Evolutionary conservation across 805 yeast species (phyloP).

Genomic region (Wickerhamomyces subpelliculosus): DNA sequence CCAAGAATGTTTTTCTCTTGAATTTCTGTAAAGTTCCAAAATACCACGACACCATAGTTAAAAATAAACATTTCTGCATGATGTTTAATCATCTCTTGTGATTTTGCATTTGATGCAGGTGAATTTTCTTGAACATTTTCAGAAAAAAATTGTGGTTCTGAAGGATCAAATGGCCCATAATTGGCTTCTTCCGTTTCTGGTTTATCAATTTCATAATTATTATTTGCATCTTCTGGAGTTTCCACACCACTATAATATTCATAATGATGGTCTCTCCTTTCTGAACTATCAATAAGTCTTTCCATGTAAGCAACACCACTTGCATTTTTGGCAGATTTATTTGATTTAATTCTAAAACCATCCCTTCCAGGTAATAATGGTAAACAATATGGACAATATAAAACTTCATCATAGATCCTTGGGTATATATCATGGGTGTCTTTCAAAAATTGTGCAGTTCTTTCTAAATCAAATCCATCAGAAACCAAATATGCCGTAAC

Average conservation of each 20-base stretch:
- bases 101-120: slow-evolving; percentile 10
- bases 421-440: slow-evolving; percentile 79
- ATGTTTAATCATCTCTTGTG: slow-evolving; percentile 21
- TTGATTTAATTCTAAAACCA: slow-evolving; percentile 70
- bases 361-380: slow-evolving; percentile 83
- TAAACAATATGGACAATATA: slow-evolving; percentile 81
- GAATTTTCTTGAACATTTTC: slow-evolving; percentile 24
- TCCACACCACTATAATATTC: slow-evolving; percentile 81
- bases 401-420: slow-evolving; percentile 84
- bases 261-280: slow-evolving; percentile 84
- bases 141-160: slow-evolving; percentile 88
- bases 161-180: slow-evolving; percentile 70
- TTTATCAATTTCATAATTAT: slow-evolving; percentile 30
- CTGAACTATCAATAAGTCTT: slow-evolving; percentile 68
- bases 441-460: slow-evolving; percentile 57
- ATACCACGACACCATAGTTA: slow-evolving; percentile 92
- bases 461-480: slow-evolving; percentile 65
- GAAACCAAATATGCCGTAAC: slow-evolving; percentile 91
- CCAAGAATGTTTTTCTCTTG: slow-evolving; percentile 94
- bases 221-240: slow-evolving; percentile 49
- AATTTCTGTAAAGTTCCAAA: slow-evolving; percentile 91
- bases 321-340: slow-evolving; percentile 33
- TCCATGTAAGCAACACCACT: slow-evolving; percentile 53
- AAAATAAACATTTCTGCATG: slow-evolving; percentile 88
- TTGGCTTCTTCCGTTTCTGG: slow-evolving; percentile 22